Base-by-base conservation (phyloP, 768 basidiomycete species). In the Russula sp. region DNA sequence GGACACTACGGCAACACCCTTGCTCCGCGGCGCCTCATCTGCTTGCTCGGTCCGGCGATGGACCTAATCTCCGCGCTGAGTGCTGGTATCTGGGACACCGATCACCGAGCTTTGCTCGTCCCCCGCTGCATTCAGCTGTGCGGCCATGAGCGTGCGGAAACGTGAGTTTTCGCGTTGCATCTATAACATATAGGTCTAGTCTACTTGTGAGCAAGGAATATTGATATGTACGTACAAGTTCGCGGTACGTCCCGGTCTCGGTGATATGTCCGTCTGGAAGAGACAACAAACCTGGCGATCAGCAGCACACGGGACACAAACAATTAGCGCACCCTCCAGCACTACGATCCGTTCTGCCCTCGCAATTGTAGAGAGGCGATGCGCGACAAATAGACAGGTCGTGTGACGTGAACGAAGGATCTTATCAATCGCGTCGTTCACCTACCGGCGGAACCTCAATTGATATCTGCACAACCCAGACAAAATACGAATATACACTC, bases 401-500 rank as follows among this genome's bases (percentile, higher is more conserved):
- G 92, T 94, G 64, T 88, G 82, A 48, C 87, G 76, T 47, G 84
- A 83, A 56, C 81, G 79, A 49, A 97, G 76, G 63, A 96, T 93
- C 70, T 87, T 88, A 70, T 93, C 92, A 50, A 97, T 87, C 5
- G 93, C 93, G 67, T 93, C 86, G 70, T 97, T 94, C 39, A 94
- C 89, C 85, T 85, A 64, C 14, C 16, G 43, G 46, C 9, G 7
- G 16, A 36, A 13, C 9, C 22, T 36, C 29, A n/a, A 32, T 13
- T 25, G 7, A 42, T 22, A 46, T 46, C 11, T 29, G 13, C 29
- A 22, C 42, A 36, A 18, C 32, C 35, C 5, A 22, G 14, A 49
- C 7, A 3, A 41, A 43, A 34, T 6, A 2, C 11, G 38, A 7
- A 42, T 38, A 5, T 5, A 22, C 7, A 68, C 80, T 50, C 69